Evolutionary conservation across 208 protist species (phyloP), one percentile per base, ranked within the genome.

Genomic region (Lotmaria passim): DNA sequence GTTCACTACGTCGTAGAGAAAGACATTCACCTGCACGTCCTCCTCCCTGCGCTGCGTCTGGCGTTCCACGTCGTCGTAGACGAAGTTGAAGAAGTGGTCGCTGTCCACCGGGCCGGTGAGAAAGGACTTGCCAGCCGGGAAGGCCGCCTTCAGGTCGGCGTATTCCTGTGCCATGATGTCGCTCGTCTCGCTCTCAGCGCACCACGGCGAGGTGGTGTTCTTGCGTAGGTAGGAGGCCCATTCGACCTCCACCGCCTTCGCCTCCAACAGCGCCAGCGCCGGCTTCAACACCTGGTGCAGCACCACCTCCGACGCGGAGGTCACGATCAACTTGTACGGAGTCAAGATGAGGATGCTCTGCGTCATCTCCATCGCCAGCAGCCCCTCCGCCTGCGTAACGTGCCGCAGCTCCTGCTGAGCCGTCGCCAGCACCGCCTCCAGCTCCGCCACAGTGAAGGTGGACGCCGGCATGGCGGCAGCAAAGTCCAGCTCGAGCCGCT

Each of bases 101-200:
- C 91, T 80, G 71, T 96, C 85, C n/a, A 96, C 81, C 21, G 91
- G 82, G 19, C 91, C 91, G 21, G 75, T 88, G 30, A 96, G 78
- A 61, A 93, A 93, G 4, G 91, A 85, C 50, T 86, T 76, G 60
- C 91, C 91, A 24, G 59, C 39, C 15, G 88, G 89, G 65, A 96
- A 94, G 19, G 79, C 81, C 14, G 83, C 79, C 77, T 94, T 93
- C 7, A 96, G 78, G 55, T 87, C 87, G 21, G 91, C 89, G 78
- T 96, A 96, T 73, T 96, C 91, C 66, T 85, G 73, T 17, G 89
- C 91, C 87, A 96, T 94, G 36, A 92, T 85, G 71, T 94, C 89
- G 69, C 81, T 86, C 57, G 78, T 92, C 56, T 87, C 86, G 53
- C 71, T 69, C 36, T 75, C 38, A 0, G 65, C 51, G 24, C 44